phyloP scores from a whole-genome alignment of 306 rosid species.

The Cyclanthera cordifolia region DNA sequence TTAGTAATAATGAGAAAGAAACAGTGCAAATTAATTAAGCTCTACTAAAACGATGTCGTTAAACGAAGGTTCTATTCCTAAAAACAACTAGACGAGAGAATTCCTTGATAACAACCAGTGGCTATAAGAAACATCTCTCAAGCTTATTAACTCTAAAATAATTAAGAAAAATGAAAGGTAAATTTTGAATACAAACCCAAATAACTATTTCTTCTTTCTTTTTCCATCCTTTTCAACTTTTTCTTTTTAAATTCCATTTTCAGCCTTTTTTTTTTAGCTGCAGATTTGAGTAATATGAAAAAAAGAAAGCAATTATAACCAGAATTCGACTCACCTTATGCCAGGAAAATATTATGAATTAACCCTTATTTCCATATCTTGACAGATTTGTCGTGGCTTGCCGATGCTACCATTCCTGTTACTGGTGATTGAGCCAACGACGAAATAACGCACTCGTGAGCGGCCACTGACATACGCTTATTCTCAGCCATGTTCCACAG shows the following conservation, averaged over 20 bases:
- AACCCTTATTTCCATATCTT: conserved; percentile 65
- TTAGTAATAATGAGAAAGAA: background rate
- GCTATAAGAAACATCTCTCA: conserved; percentile 8
- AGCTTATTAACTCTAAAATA: conserved; percentile 13
- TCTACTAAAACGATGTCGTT: background rate
- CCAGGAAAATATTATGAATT: background rate
- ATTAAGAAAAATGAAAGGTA: conserved; percentile 14
- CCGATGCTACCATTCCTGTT: conserved; percentile 81
- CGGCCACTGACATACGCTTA: conserved; percentile 57
- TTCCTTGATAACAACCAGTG: background rate
- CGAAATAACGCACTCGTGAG: conserved; percentile 69
- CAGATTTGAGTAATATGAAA: conserved; percentile 6
- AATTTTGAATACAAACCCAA: conserved; percentile 8
- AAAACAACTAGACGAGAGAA: background rate
- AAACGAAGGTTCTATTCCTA: background rate
- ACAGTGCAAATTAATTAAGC: background rate
- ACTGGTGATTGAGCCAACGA: conserved; percentile 73
- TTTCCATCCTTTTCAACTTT: conserved; percentile 5
- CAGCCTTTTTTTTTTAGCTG: conserved; percentile 10
- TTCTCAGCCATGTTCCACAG: conserved; percentile 80
- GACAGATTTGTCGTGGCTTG: conserved; percentile 78
- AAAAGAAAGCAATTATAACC: conserved; percentile 15
- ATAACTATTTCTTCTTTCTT: background rate
- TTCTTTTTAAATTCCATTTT: conserved; percentile 13
- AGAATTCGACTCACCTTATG: conserved; percentile 15